phyloP scores from a whole-genome alignment of 2,329 filamentous ascomycete genomes.

The Scedosporium apiospermum region DNA sequence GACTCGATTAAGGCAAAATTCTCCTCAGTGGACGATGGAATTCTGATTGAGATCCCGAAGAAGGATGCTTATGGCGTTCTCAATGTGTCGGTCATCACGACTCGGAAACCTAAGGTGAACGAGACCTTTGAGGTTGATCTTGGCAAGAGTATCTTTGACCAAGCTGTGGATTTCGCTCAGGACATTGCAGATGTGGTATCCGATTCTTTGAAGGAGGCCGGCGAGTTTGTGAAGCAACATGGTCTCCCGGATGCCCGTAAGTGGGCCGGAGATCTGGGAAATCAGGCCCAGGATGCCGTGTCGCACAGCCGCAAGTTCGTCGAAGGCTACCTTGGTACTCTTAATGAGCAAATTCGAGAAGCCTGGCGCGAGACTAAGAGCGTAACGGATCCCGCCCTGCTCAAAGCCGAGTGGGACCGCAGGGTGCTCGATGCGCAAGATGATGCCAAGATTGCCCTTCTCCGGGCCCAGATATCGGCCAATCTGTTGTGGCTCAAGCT shows the following conservation, averaged over 20 bases:
- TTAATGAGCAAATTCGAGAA: neutral
- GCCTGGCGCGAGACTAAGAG: neutral
- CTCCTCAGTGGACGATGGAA: conserved; percentile 37
- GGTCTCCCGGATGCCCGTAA: neutral
- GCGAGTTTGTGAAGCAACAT: neutral
- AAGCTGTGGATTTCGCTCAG: conserved; percentile 26
- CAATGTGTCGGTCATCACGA: conserved; percentile 48
- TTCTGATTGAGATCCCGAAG: conserved; percentile 40
- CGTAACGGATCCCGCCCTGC: neutral
- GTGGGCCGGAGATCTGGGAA: neutral
- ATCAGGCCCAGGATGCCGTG: neutral
- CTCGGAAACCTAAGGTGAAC: conserved; percentile 48
- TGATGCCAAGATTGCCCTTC: conserved; percentile 33
- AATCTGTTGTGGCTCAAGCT: conserved; percentile 48
- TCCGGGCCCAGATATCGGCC: conserved; percentile 45
- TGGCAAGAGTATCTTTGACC: conserved; percentile 36
- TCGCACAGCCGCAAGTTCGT: neutral
- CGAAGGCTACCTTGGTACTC: neutral
- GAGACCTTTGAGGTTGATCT: conserved; percentile 54
- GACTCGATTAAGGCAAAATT: conserved; percentile 38
- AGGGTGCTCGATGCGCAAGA: conserved; percentile 23
- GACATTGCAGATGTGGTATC: neutral
- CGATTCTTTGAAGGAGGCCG: neutral
- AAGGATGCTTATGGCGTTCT: conserved; percentile 49
- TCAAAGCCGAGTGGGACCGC: conserved; percentile 6